Evolutionary conservation across 2,329 filamentous ascomycete species (phyloP).

Genomic region (Mollisia scopiformis): DNA sequence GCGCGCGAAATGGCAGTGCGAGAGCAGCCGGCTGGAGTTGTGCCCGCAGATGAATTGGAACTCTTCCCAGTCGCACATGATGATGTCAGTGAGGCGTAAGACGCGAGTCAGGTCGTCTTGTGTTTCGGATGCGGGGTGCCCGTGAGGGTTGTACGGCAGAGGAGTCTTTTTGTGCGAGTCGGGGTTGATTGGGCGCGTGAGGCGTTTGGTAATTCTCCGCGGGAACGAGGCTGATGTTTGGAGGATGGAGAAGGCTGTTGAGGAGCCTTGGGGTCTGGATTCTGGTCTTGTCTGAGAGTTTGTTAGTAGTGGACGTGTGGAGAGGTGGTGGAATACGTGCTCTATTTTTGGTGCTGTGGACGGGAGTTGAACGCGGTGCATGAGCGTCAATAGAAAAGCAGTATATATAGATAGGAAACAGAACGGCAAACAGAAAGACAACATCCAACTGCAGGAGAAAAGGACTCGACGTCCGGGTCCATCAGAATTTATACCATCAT

Average conservation of each 20-base stretch:
- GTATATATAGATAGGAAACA: background rate
- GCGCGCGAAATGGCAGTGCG: slow-evolving; percentile 75
- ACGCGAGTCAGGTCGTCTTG: background rate
- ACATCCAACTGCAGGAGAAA: background rate
- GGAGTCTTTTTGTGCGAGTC: background rate
- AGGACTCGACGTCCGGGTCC: background rate
- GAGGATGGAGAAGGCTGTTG: background rate
- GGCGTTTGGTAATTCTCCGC: background rate
- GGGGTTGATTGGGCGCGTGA: too few relatives aligned
- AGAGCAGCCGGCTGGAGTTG: slow-evolving; percentile 59
- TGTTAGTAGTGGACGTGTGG: background rate
- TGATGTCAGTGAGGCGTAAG: background rate
- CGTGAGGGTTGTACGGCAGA: background rate
- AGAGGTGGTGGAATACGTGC: background rate
- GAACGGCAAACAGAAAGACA: background rate
- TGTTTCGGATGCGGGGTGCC: background rate
- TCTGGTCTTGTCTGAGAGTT: too few relatives aligned
- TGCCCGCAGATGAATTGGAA: slow-evolving; percentile 70
- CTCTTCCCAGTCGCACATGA: slow-evolving; percentile 74
- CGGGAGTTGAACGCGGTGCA: background rate
- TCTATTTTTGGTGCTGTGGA: background rate
- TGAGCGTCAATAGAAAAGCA: background rate
- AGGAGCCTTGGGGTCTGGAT: too few relatives aligned
- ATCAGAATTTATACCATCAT: background rate
- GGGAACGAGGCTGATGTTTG: background rate